Conservation (phyloP, 2,329 filamentous ascomycete species). For the Colletotrichum sojae region DNA sequence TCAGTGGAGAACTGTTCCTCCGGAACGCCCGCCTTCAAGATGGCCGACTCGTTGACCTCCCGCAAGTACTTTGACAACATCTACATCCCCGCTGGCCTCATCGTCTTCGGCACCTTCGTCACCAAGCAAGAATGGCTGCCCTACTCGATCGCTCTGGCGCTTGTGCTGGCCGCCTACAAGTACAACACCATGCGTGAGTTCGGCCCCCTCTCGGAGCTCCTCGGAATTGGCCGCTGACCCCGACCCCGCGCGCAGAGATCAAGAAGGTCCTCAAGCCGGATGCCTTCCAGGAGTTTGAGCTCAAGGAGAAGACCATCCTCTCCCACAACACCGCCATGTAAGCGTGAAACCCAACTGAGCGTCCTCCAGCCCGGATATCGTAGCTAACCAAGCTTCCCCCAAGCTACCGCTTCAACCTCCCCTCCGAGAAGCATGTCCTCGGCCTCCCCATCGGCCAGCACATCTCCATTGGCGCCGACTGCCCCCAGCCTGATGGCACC, state of each 20-base stretch:
- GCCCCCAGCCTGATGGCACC: conserved; percentile 76
- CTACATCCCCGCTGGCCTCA: conserved; percentile 85
- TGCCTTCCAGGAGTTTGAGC: conserved; percentile 90
- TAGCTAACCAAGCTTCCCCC: conserved; percentile 25
- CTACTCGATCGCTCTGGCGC: conserved; percentile 77
- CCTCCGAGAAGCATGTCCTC: conserved; percentile 82
- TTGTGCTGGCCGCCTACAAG: conserved; percentile 79
- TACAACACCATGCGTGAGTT: conserved; percentile 79
- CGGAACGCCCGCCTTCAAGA: conserved; percentile 30
- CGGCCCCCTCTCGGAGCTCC: conserved; percentile 9
- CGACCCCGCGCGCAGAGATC: conserved; percentile 66
- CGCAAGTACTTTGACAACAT: conserved; percentile 82
- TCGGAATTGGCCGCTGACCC: conserved; percentile 34
- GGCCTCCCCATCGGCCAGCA: conserved; percentile 98
- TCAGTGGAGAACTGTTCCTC: conserved; percentile 31
- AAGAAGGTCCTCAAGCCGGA: conserved; percentile 89
- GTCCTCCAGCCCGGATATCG: background rate
- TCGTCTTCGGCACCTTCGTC: conserved; percentile 82
- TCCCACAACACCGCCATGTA: conserved; percentile 99
- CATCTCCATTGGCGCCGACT: conserved; percentile 91
- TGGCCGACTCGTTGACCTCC: conserved; percentile 62
- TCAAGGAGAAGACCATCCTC: conserved; percentile 94
- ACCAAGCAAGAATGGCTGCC: conserved; percentile 84
- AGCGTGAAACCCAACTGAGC: conserved; percentile 46
- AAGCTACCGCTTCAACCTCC: conserved; percentile 94